These are phyloP conservation scores for Solanum gracilifrons DNA, from an alignment of 257 asterid genomes.

Conservation along the genomic window DNA sequence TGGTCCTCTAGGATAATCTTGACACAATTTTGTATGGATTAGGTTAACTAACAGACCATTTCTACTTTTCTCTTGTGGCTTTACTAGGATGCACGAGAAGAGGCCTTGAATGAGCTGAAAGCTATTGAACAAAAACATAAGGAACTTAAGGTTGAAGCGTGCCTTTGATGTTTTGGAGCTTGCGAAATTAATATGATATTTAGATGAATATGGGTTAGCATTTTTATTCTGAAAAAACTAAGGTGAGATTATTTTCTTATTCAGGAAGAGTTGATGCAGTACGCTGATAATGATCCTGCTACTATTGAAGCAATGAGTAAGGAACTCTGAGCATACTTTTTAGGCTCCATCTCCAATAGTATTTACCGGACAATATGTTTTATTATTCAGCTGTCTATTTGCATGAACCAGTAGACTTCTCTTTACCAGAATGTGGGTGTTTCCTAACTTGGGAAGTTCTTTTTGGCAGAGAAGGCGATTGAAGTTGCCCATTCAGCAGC, in stretches of 20 bases:
- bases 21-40: background rate
- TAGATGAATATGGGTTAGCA: background rate
- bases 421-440: background rate
- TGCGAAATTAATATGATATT: background rate
- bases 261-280: conserved; percentile 67
- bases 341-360: conserved; percentile 4
- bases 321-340: conserved; percentile 9
- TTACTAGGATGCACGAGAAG: conserved; percentile 71
- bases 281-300: conserved; percentile 88
- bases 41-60: background rate
- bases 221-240: background rate
- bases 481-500: conserved; percentile 87
- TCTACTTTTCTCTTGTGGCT: background rate
- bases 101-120: conserved; percentile 70
- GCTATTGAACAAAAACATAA: conserved; percentile 57
- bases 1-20: background rate
- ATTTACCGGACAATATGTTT: background rate
- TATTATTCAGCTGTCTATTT: background rate
- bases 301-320: conserved; percentile 81
- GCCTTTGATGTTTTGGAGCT: background rate
- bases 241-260: background rate
- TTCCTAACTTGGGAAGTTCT: background rate
- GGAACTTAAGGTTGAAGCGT: conserved; percentile 51
- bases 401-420: background rate
- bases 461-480: conserved; percentile 50